Percentiles rank a stretch among this genome's conserved stretches.
Conservation (phyloP, 805 yeast genomes). For the Kregervanrija fluxuum region DNA sequence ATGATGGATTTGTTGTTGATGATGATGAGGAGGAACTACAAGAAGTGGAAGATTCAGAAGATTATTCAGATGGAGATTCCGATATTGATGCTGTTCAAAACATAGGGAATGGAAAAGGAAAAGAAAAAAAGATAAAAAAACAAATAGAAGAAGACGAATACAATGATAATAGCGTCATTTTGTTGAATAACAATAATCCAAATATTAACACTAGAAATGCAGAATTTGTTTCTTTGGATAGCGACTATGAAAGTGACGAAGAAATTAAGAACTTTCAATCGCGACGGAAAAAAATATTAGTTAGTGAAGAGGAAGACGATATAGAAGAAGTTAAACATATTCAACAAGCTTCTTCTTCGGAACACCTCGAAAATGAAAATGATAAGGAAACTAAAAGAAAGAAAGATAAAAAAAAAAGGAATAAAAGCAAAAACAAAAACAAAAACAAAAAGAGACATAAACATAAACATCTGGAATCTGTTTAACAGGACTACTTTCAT, state of each 20-base stretch:
- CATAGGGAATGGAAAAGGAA: background rate
- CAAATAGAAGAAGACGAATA: background rate
- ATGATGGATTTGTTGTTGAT: conserved; percentile 12
- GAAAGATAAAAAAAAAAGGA: background rate
- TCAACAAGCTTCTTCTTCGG: too few relatives aligned
- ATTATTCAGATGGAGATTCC: background rate
- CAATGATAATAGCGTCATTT: background rate
- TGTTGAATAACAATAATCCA: background rate
- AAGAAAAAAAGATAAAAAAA: background rate
- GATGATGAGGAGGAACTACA: conserved; percentile 8
- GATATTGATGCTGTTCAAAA: background rate
- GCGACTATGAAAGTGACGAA: too few relatives aligned
- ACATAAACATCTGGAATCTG: background rate
- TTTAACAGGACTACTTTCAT: too few relatives aligned
- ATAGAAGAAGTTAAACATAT: background rate
- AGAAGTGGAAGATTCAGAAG: background rate
- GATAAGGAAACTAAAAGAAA: background rate
- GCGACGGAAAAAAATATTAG: background rate
- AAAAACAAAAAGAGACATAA: background rate
- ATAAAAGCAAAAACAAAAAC: conserved; percentile 2
- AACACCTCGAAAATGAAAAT: too few relatives aligned
- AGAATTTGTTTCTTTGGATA: too few relatives aligned
- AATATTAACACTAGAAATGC: too few relatives aligned
- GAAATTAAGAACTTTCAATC: too few relatives aligned
- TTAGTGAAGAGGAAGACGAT: conserved; percentile 3